Conservation (phyloP, 2,329 filamentous ascomycete species). For the Fusarium odoratissimum region DNA sequence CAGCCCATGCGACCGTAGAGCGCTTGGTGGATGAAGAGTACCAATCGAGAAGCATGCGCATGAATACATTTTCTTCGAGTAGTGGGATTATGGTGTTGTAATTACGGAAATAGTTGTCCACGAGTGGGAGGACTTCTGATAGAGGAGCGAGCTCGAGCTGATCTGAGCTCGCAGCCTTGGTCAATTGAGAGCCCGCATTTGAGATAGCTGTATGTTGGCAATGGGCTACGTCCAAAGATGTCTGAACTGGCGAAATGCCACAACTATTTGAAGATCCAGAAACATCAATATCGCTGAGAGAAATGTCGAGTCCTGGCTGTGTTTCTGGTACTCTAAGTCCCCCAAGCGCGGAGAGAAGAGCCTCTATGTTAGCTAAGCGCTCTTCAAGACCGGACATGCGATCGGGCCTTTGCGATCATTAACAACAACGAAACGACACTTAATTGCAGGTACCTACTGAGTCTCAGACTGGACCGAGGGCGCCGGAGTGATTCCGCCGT, state of each 20-base stretch:
- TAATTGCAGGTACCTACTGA: neutral
- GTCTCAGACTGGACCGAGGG: neutral
- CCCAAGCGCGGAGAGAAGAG: constrained; percentile 14
- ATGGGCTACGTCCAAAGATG: neutral
- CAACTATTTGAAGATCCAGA: neutral
- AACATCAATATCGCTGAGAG: neutral
- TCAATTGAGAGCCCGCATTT: neutral
- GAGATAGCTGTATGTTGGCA: neutral
- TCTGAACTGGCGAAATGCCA: neutral
- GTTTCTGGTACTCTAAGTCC: neutral
- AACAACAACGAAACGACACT: rapidly evolving
- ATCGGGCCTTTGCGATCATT: constrained; percentile 16
- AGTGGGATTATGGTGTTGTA: constrained; percentile 46
- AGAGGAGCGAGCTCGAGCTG: constrained; percentile 30
- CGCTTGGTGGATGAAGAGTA: constrained; percentile 40
- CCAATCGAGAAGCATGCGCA: constrained; percentile 50
- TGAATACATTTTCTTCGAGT: constrained; percentile 50
- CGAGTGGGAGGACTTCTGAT: constrained; percentile 31
- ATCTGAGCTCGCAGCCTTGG: neutral
- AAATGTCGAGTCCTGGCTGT: neutral
- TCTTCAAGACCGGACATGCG: constrained; percentile 31
- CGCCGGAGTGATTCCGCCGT: neutral
- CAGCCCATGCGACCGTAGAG: constrained; percentile 45
- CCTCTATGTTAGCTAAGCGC: constrained; percentile 35
- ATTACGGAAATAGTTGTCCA: constrained; percentile 38